These are phyloP conservation scores for Neonothopanus nambi DNA, from an alignment of 1,284 basidiomycete species.

Conservation along the genomic window DNA sequence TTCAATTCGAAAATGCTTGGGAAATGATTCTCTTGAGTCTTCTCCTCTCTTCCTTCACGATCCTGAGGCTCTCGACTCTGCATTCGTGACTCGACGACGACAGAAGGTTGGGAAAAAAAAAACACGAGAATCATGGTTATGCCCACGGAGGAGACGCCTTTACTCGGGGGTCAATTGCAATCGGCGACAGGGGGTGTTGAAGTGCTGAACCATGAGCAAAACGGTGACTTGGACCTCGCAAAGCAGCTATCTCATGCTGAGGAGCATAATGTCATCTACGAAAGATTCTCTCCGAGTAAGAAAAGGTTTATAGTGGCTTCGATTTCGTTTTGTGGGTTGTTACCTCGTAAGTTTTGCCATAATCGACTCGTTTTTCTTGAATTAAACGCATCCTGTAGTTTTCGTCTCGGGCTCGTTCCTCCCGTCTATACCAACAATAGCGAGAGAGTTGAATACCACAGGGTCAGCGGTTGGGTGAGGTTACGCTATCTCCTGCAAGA, in stretches of 20 bases:
- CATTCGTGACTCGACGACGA: no score
- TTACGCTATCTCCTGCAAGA: constrained; percentile 5
- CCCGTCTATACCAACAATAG: constrained; percentile 68
- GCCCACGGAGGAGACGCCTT: no score
- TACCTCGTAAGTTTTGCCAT: constrained; percentile 6
- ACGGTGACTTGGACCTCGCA: no score
- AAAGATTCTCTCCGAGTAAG: constrained; percentile 4
- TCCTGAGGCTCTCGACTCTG: no score
- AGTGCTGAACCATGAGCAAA: no score
- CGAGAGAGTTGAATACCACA: constrained; percentile 57
- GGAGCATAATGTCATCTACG: constrained; percentile 4
- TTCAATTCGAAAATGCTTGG: no score
- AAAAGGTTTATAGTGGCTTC: constrained; percentile 8
- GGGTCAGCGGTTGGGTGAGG: constrained; percentile 57
- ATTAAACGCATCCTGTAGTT: constrained; percentile 38
- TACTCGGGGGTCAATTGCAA: no score
- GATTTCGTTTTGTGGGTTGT: constrained; percentile 12
- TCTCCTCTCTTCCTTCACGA: no score
- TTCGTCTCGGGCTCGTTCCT: constrained; percentile 70
- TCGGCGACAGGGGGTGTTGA: no score
- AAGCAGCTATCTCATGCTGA: not conserved
- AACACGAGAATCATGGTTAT: no score
- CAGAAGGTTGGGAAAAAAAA: no score
- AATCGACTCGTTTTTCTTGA: not conserved
- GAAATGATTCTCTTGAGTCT: no score